A percentile compares a stretch with the other conserved stretches of the same genome.
Conservation (phyloP, 345 rosid genomes). For the Syzygium aqueum region DNA sequence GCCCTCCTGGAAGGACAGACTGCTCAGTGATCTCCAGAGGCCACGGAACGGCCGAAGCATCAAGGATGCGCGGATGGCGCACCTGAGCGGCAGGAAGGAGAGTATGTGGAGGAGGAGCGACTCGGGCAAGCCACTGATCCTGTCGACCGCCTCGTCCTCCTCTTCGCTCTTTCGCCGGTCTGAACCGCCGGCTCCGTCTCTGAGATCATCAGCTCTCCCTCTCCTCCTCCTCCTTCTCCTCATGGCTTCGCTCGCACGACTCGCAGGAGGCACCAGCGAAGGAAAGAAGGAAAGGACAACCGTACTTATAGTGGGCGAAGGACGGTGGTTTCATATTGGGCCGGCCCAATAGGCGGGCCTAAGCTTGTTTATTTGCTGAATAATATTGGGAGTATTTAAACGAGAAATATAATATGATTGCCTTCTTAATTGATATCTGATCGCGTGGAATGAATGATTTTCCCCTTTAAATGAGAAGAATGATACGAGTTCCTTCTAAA, state of each 20-base stretch:
- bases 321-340: not conserved
- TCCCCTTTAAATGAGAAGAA: not conserved
- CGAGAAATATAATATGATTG: not conserved
- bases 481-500: not conserved
- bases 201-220: not conserved
- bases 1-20: not conserved
- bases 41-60: not conserved
- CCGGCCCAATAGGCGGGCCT: not conserved
- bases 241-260: not conserved
- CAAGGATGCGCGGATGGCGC: not conserved
- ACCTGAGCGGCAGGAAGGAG: not conserved
- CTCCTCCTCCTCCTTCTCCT: too few relatives aligned
- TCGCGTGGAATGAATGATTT: too few relatives aligned
- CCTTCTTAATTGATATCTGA: too few relatives aligned
- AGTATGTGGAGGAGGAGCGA: not conserved
- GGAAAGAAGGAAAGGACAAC: not conserved
- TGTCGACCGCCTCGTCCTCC: not conserved
- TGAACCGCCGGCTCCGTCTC: not conserved
- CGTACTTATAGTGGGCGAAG: not conserved
- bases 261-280: not conserved
- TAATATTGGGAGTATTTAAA: not conserved
- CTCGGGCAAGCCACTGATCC: not conserved
- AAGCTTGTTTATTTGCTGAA: not conserved
- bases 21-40: not conserved
- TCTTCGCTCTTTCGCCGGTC: not conserved